Evolutionary conservation across 2,329 filamentous ascomycete species (phyloP), one percentile per base, ranked within the genome.

Genomic region (Lizonia empirigonia): DNA sequence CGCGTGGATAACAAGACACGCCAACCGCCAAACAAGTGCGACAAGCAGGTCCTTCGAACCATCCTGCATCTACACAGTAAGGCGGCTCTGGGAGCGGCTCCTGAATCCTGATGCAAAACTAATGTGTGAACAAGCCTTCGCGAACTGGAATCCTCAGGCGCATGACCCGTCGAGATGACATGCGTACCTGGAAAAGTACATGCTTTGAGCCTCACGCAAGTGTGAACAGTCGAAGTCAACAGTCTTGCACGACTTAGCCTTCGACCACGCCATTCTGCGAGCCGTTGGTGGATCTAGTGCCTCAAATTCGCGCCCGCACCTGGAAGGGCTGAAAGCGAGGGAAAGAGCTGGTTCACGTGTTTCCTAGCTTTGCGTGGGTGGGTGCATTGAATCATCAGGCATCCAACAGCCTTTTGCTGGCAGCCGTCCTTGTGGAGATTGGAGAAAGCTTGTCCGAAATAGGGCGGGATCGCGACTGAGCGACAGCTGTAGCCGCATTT

Each of bases 371-470:
- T 62, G 53, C 63, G 50, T 50, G 50, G 51, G 54, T 41, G 55
- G 49, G 45, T 45, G 44, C 42, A 56, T 58, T 61, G 56, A 42
- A 36, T 16, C 22, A 45, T 67, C 51, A 70, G 67, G 66, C 67
- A 55, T 53, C 62, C 65, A 59, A 44, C 48, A 59, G 53, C 44
- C 63, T 58, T 46, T 58, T 47, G 63, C 65, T 60, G 40, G 47
- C 51, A 50, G 41, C 48, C 50, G 57, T 63, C 60, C 56, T 57
- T 70, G 69, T 71, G 69, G 69, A 72, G 66, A 72, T 72, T 66
- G 53, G 64, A 55, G 54, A 38, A 49, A 48, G 55, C 59, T 59
- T 67, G 60, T 58, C 37, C 40, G 38, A 32, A 50, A 52, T 49
- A 38, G 52, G 39, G 52, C 50, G 50, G 56, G 55, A 60, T 45